Base-by-base conservation (phyloP, 1,284 basidiomycete species). In the Pseudozyma thailandica region DNA sequence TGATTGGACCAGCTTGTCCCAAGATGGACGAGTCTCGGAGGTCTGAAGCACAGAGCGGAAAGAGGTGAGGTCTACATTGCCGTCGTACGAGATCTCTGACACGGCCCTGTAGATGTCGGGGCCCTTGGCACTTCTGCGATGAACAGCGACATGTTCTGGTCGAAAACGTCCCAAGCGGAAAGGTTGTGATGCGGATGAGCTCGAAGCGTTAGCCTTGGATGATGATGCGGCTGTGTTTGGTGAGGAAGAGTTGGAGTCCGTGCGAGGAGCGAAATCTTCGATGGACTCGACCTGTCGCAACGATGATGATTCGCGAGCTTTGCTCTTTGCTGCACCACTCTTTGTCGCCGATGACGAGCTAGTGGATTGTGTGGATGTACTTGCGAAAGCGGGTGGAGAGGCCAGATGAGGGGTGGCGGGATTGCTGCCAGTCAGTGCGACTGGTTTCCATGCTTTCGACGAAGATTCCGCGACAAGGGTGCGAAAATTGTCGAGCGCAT, bases 1-100 rank as follows among this genome's bases (percentile, higher is more conserved):
- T 39, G 89, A 88, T 74, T 96, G 92, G 9, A 97, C 94, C 56
- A 94, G 90, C 15, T 91, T 90, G 81, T 98, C 94, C 94, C 94
- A 85, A 83, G 54, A 45, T 6, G 64, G 39, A 10, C 92, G 85
- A 18, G 94, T 86, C 82, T 96, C 92, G 1, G 92, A 91, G 0
- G 93, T 94, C 1, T 88, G 87, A 30, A 98, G 84, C 26, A 94
- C 88, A 12, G 91, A 89, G 69, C 90, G 90, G 88, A 93, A 95
- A 6, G 89, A 87, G 39, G 92, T 91, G 49, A 94, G 85, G 21
- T 89, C 88, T 18, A 87, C 84, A 4, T 87, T 88, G 6, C 79
- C 72, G 13, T 91, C 88, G 45, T 87, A 85, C 28, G 90, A 85
- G 1, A 94, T 86, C 73, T 96, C 93, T 23, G 92, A 86, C 9